These are phyloP conservation scores for Candida sithepensis DNA, from an alignment of 805 yeast genomes.

Conservation along the genomic window DNA sequence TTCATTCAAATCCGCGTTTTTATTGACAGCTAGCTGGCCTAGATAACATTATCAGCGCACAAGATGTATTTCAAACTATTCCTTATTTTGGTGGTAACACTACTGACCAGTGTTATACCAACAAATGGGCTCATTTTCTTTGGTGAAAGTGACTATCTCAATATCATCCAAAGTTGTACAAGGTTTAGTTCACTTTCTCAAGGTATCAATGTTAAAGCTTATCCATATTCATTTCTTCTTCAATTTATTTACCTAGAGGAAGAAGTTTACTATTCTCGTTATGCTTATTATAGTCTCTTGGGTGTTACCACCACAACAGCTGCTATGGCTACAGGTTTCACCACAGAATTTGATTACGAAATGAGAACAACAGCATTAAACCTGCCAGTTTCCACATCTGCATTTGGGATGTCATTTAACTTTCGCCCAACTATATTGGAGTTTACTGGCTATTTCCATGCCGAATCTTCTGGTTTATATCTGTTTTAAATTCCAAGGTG, in stretches of 20 bases:
- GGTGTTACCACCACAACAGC: not conserved
- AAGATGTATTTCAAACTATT: not conserved
- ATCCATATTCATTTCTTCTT: not conserved
- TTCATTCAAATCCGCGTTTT: not conserved
- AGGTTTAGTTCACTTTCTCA: not conserved
- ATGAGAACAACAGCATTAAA: not conserved
- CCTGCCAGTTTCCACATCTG: not conserved
- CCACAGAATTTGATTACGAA: not conserved
- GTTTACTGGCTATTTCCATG: slow-evolving; percentile 8
- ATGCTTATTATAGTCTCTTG: not conserved
- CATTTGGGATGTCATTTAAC: slow-evolving; percentile 1
- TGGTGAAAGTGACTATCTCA: not conserved
- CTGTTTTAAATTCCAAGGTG: slow-evolving; percentile 2
- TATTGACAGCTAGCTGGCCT: not conserved
- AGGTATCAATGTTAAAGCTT: slow-evolving; percentile 5
- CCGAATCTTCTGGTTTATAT: slow-evolving; percentile 6
- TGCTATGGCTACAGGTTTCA: not conserved
- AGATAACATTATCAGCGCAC: not conserved
- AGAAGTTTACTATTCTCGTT: slow-evolving; percentile 2
- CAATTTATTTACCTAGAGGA: not conserved
- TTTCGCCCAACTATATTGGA: slow-evolving; percentile 3
- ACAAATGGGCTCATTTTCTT: not conserved
- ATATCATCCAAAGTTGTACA: slow-evolving; percentile 2
- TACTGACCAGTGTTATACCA: not conserved
- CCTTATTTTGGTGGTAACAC: not conserved